A percentile compares a stretch with the other conserved stretches of the same genome.
These are phyloP conservation scores for Diaporthe sp. DNA, from an alignment of 2,329 filamentous ascomycete genomes.

Conservation along the genomic window DNA sequence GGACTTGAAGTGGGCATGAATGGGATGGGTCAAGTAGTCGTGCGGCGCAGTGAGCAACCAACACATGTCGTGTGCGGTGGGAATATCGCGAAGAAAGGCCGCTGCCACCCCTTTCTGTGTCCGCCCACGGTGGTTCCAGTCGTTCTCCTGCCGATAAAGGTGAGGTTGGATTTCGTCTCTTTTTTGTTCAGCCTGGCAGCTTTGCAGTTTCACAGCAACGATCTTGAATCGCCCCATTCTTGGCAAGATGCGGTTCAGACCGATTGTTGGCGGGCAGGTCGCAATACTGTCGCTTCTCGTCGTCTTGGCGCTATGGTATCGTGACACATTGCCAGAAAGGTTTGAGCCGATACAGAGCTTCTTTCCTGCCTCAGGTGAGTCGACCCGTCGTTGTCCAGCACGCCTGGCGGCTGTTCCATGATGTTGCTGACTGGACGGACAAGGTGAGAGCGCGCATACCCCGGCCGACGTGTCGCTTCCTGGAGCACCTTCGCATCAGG, in stretches of 20 bases:
- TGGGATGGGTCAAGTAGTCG: not conserved
- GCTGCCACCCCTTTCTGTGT: not conserved
- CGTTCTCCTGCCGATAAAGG: not conserved
- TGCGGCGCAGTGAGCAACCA: not conserved
- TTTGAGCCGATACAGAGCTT: not conserved
- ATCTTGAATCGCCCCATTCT: not conserved
- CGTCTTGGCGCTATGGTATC: slow-evolving; percentile 18
- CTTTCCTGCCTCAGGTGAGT: slow-evolving; percentile 29
- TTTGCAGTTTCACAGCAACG: not conserved
- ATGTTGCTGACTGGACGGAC: not conserved
- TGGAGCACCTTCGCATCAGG: not conserved
- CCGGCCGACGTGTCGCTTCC: not conserved
- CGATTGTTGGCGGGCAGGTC: slow-evolving; percentile 3
- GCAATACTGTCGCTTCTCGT: slow-evolving; percentile 15
- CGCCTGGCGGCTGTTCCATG: not conserved
- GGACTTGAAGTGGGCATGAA: not conserved
- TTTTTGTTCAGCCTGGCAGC: not conserved
- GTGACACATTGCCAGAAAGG: slow-evolving; percentile 1
- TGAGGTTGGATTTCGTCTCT: not conserved
- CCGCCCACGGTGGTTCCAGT: not conserved
- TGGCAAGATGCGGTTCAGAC: slow-evolving; percentile 16
- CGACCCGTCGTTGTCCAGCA: not conserved
- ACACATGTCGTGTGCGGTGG: not conserved
- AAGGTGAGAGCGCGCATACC: not conserved
- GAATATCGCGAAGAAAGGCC: not conserved